phyloP scores from a whole-genome alignment of 2,329 filamentous ascomycete species.

The Trichophyton schoenleinii region DNA sequence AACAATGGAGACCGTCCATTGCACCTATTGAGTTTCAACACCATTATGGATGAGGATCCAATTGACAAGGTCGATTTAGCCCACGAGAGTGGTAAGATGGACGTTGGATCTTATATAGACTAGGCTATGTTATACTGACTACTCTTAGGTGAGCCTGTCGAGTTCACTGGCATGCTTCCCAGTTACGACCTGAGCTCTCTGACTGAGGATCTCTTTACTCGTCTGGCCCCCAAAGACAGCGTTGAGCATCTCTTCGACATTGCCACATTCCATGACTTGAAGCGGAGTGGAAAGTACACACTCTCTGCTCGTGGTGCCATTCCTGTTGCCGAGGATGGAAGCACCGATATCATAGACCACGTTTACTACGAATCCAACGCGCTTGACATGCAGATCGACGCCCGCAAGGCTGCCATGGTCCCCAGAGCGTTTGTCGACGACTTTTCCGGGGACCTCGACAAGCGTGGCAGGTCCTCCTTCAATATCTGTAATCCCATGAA shows the following conservation, averaged over 20 bases:
- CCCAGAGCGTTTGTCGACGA: slow-evolving; percentile 32
- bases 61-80: slow-evolving; percentile 25
- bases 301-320: slow-evolving; percentile 46
- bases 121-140: not conserved
- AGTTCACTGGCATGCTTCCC: slow-evolving; percentile 24
- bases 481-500: slow-evolving; percentile 41
- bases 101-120: not conserved
- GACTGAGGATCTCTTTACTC: slow-evolving; percentile 20
- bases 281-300: slow-evolving; percentile 42
- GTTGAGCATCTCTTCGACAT: slow-evolving; percentile 25
- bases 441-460: not conserved
- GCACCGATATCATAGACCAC: slow-evolving; percentile 42
- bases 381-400: slow-evolving; percentile 46
- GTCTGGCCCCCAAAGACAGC: slow-evolving; percentile 20
- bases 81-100: slow-evolving; percentile 20
- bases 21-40: slow-evolving; percentile 26
- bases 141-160: slow-evolving; percentile 11
- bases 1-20: slow-evolving; percentile 24
- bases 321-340: slow-evolving; percentile 41
- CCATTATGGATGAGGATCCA: slow-evolving; percentile 24
- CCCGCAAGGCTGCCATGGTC: slow-evolving; percentile 40
- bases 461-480: slow-evolving; percentile 23
- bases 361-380: slow-evolving; percentile 48
- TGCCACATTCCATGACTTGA: slow-evolving; percentile 30
- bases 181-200: slow-evolving; percentile 20